phyloP scores from a whole-genome alignment of 441 rosid genomes.

The Adansonia grandidieri region DNA sequence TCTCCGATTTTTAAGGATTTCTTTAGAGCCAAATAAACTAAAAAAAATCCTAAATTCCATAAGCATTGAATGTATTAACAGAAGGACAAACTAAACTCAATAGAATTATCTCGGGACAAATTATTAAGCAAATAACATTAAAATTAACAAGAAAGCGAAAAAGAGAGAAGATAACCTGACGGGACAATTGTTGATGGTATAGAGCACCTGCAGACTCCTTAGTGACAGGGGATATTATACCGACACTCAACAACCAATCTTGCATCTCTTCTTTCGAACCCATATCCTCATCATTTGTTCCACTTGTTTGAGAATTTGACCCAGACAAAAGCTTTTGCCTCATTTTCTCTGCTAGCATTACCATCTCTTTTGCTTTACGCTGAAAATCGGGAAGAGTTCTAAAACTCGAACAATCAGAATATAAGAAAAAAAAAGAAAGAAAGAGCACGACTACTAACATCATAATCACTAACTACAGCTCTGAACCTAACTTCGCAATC shows the following conservation, averaged over 20 bases:
- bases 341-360: conserved; percentile 89
- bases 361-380: conserved; percentile 97
- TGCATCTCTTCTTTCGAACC: conserved; percentile 94
- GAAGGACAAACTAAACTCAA: not conserved
- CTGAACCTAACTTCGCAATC: not conserved
- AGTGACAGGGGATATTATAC: conserved; percentile 93
- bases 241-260: conserved; percentile 92
- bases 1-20: not conserved
- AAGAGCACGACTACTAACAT: not conserved
- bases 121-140: conserved; percentile 27
- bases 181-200: conserved; percentile 86
- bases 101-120: not conserved
- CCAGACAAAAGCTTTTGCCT: conserved; percentile 83
- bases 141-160: conserved; percentile 11
- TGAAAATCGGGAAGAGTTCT: conserved; percentile 38
- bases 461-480: not conserved
- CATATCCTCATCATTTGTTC: conserved; percentile 75
- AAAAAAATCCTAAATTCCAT: not conserved
- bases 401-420: conserved; percentile 23
- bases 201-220: conserved; percentile 93
- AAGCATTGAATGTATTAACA: not conserved
- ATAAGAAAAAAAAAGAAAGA: not conserved
- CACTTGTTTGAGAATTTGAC: conserved; percentile 54
- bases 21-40: not conserved
- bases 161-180: conserved; percentile 63